These are phyloP conservation scores for Psophocarpus tetragonolobus DNA, from an alignment of 306 rosid species.

Conservation along the genomic window DNA sequence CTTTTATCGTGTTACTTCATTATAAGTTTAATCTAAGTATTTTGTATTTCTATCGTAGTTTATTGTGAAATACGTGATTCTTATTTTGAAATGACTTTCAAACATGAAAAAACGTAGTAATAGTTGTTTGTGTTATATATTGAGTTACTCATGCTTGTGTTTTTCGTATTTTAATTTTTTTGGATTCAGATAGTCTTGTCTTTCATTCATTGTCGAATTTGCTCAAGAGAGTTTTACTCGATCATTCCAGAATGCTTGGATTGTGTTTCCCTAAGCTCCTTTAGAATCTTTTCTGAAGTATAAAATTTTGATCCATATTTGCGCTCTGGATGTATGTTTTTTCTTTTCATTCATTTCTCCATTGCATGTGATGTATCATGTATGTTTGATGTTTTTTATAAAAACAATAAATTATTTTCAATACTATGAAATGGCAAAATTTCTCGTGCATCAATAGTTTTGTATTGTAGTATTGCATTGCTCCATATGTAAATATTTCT, in stretches of 20 bases:
- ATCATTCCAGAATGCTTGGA: background rate
- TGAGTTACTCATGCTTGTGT: background rate
- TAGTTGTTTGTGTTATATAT: background rate
- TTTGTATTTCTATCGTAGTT: background rate
- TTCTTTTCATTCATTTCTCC: background rate
- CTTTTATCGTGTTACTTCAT: background rate
- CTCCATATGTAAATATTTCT: too few species aligned
- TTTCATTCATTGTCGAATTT: background rate
- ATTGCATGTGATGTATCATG: background rate
- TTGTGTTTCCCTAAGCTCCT: background rate
- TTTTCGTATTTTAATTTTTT: too few species aligned
- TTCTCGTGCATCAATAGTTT: too few species aligned
- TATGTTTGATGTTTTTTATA: background rate
- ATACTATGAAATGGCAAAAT: background rate
- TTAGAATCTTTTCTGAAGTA: background rate
- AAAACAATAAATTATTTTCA: background rate
- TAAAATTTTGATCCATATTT: background rate
- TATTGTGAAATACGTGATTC: background rate
- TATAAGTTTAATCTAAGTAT: background rate
- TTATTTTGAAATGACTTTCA: background rate
- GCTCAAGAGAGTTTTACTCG: background rate
- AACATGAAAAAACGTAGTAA: background rate
- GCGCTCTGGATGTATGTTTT: background rate
- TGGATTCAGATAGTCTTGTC: too few species aligned
- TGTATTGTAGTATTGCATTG: too few species aligned